Evolutionary conservation across 2,329 filamentous ascomycete species (phyloP).

Genomic region (Didymella lethalis): DNA sequence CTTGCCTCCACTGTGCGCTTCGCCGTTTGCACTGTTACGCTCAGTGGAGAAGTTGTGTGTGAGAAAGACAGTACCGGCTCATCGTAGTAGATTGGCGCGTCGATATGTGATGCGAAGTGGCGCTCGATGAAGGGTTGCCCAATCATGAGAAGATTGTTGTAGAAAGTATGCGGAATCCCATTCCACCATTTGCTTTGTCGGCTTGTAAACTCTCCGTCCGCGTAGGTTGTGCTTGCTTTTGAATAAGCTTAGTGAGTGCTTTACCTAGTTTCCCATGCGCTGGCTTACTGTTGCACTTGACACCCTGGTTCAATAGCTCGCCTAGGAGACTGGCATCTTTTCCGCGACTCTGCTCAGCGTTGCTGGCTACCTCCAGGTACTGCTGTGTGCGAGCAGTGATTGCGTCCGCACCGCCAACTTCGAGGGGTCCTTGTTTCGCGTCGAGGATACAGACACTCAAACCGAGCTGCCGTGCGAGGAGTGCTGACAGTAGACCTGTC

Average conservation of each 20-base stretch:
- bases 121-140: slow-evolving; percentile 58
- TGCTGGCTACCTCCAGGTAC: background rate
- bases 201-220: slow-evolving; percentile 57
- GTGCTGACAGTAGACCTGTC: background rate
- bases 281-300: background rate
- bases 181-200: slow-evolving; percentile 60
- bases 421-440: background rate
- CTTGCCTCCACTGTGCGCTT: background rate
- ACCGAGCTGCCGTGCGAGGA: background rate
- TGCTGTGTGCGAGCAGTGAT: background rate
- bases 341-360: background rate
- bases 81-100: slow-evolving; percentile 47
- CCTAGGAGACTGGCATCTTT: background rate
- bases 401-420: background rate
- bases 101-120: slow-evolving; percentile 49
- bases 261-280: background rate
- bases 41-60: background rate
- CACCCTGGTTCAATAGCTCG: background rate
- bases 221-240: slow-evolving; percentile 58
- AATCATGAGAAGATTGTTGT: slow-evolving; percentile 62
- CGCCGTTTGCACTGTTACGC: background rate
- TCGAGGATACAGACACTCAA: background rate
- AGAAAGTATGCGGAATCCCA: slow-evolving; percentile 54
- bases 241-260: background rate
- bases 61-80: slow-evolving; percentile 49